phyloP scores from a whole-genome alignment of 2,329 filamentous ascomycete genomes.

The Monilinia aucupariae region DNA sequence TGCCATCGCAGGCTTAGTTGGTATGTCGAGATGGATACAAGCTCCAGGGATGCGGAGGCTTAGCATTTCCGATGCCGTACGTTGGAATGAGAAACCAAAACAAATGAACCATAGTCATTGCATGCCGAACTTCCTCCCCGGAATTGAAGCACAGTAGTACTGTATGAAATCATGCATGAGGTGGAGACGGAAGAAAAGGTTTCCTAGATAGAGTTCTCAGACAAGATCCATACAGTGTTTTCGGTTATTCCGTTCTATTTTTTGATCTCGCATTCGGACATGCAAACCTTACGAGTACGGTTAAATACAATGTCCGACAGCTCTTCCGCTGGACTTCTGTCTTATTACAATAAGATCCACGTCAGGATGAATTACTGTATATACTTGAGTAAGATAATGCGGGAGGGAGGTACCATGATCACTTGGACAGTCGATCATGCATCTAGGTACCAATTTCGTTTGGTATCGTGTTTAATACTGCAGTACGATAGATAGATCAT shows the following conservation, averaged over 20 bases:
- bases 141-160: too few species aligned
- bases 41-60: conserved; percentile 12
- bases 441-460: background rate
- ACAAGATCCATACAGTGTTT: background rate
- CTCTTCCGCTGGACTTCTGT: background rate
- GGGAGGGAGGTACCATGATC: background rate
- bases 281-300: background rate
- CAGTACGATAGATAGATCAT: background rate
- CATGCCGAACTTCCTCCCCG: background rate
- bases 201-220: background rate
- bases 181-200: conserved; percentile 9
- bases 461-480: background rate
- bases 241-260: background rate
- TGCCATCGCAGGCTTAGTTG: conserved; percentile 12
- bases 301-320: background rate
- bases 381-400: background rate
- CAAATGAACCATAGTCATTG: background rate
- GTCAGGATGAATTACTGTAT: background rate
- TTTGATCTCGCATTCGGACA: conserved; percentile 10
- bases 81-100: background rate
- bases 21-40: conserved; percentile 12
- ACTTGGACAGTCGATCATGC: background rate
- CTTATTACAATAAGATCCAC: background rate
- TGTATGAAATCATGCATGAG: background rate
- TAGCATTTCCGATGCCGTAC: conserved; percentile 2